phyloP scores from a whole-genome alignment of 805 yeast genomes.

The Sugiyamaella floridensis region DNA sequence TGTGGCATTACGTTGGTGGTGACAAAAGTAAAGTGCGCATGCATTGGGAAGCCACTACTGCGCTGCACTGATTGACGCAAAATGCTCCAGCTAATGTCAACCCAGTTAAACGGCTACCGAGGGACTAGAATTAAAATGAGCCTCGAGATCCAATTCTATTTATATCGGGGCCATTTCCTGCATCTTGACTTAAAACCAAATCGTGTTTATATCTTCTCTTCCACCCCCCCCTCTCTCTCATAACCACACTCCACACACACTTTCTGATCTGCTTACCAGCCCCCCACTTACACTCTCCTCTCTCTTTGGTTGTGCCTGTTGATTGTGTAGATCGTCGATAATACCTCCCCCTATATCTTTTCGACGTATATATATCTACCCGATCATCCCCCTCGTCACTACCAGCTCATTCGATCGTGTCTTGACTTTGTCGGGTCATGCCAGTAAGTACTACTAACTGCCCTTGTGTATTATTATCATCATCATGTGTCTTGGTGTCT shows the following conservation, averaged over 20 bases:
- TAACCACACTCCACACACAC: background rate
- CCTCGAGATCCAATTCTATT: no score
- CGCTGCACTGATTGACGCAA: background rate
- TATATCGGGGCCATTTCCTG: background rate
- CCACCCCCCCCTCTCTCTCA: background rate
- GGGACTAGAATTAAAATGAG: background rate
- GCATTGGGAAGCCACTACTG: background rate
- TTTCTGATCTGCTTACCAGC: background rate
- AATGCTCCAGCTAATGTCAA: background rate
- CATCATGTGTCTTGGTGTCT: background rate
- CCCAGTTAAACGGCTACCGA: background rate
- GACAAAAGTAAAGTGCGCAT: background rate
- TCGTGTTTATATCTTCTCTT: background rate
- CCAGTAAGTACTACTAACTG: background rate
- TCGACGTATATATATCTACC: background rate
- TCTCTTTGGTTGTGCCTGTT: no score
- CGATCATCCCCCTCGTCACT: background rate
- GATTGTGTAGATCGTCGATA: background rate
- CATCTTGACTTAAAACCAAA: background rate
- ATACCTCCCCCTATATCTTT: background rate
- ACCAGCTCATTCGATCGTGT: background rate
- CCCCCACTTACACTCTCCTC: no score
- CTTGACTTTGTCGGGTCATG: background rate
- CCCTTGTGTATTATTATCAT: background rate
- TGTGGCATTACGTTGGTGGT: background rate